Evolutionary conservation across 306 rosid genomes (phyloP).

Genomic region (Prunus davidiana): DNA sequence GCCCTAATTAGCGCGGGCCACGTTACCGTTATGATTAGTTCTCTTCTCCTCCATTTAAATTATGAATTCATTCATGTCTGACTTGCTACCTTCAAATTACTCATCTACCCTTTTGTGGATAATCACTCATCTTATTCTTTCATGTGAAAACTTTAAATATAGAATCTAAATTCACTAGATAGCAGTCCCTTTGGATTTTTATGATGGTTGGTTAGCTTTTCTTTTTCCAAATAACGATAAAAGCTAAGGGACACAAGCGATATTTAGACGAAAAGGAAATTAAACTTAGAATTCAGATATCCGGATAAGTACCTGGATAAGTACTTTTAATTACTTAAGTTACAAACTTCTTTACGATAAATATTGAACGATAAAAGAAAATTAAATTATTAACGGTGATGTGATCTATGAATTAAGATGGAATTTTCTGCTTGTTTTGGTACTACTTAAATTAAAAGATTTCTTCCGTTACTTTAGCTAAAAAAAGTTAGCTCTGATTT

Average conservation of each 20-base stretch:
- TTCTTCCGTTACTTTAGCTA: not conserved
- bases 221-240: not conserved
- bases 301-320: rapidly evolving
- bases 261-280: too few relatives aligned
- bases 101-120: not conserved
- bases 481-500: too few relatives aligned
- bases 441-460: not conserved
- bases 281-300: too few relatives aligned
- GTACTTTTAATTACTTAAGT: rapidly evolving
- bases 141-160: not conserved
- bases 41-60: not conserved
- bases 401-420: not conserved
- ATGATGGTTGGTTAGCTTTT: not conserved
- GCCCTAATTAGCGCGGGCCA: slow-evolving; percentile 30
- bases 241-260: too few relatives aligned
- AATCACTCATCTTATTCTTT: not conserved
- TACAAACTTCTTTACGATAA: too few relatives aligned
- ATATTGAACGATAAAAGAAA: not conserved
- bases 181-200: not conserved
- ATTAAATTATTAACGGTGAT: not conserved
- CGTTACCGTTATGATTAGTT: slow-evolving; percentile 34
- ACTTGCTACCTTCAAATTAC: not conserved
- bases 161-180: not conserved
- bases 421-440: not conserved
- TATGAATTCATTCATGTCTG: not conserved